Percentiles rank a stretch among this genome's conserved stretches.
Evolutionary conservation across 2,329 filamentous ascomycete species (phyloP).

Genomic region (Dactylellina sp.): DNA sequence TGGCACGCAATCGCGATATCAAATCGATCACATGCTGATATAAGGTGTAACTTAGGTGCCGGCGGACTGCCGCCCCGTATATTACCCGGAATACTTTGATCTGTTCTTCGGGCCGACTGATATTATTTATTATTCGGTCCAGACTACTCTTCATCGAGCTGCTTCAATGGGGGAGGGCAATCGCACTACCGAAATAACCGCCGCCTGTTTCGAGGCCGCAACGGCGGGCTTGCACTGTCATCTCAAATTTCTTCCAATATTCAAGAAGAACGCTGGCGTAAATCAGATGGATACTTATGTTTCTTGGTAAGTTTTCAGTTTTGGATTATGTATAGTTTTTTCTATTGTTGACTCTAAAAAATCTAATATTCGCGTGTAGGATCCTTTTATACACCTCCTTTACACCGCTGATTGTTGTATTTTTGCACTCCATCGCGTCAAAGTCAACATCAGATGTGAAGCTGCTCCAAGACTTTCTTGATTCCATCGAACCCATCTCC

Average conservation of each 20-base stretch:
- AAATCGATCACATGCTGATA: not conserved
- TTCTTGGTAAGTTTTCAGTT: slow-evolving; percentile 42
- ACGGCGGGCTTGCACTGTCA: slow-evolving; percentile 36
- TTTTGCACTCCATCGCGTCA: slow-evolving; percentile 47
- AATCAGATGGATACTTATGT: slow-evolving; percentile 46
- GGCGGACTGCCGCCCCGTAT: not conserved
- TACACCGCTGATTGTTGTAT: slow-evolving; percentile 53
- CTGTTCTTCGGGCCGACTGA: slow-evolving; percentile 53
- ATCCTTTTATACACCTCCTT: slow-evolving; percentile 53
- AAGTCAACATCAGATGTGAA: slow-evolving; percentile 40
- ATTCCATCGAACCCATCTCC: slow-evolving; percentile 45
- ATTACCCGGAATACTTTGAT: slow-evolving; percentile 48
- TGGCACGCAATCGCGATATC: not conserved
- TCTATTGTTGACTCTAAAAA: not conserved
- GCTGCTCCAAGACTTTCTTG: slow-evolving; percentile 52
- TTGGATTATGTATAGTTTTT: slow-evolving; percentile 10
- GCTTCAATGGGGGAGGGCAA: slow-evolving; percentile 54
- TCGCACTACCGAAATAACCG: slow-evolving; percentile 49
- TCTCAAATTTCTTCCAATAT: slow-evolving; percentile 47
- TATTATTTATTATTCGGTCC: slow-evolving; percentile 51
- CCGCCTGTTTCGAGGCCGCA: slow-evolving; percentile 49
- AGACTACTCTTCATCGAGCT: slow-evolving; percentile 51
- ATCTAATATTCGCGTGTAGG: slow-evolving; percentile 2
- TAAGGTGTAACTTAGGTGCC: not conserved
- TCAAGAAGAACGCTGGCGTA: slow-evolving; percentile 29